These are phyloP conservation scores for Aspergillus terreus DNA, from an alignment of 2,329 filamentous ascomycete genomes.

Conservation along the genomic window DNA sequence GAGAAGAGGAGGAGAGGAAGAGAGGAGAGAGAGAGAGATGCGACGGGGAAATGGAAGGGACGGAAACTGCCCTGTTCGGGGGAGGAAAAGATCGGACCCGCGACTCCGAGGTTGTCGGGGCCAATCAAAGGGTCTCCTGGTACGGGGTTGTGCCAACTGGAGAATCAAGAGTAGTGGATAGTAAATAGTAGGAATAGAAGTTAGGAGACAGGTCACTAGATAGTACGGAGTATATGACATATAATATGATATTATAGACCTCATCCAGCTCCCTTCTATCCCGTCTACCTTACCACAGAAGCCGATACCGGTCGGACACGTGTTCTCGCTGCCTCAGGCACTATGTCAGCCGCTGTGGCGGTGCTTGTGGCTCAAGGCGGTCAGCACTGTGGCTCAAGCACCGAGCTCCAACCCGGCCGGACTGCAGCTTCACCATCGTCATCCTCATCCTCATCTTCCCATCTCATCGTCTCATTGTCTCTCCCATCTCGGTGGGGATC, in stretches of 20 bases:
- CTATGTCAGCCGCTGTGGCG: neutral
- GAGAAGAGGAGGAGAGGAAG: slow-evolving; percentile 5
- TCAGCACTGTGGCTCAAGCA: slow-evolving; percentile 11
- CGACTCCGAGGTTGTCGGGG: slow-evolving; percentile 28
- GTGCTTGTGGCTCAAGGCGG: neutral
- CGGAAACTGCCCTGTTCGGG: slow-evolving; percentile 16
- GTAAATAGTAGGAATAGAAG: no score
- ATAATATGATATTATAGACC: neutral
- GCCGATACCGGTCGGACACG: neutral
- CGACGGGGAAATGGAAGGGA: slow-evolving; percentile 28
- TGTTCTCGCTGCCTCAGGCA: slow-evolving; percentile 13
- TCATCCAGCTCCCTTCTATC: neutral
- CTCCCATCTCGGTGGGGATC: neutral
- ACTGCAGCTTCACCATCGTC: slow-evolving; percentile 4
- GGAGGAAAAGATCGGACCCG: slow-evolving; percentile 17
- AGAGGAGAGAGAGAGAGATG: slow-evolving; percentile 14
- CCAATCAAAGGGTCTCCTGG: neutral
- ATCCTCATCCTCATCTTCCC: slow-evolving; percentile 6
- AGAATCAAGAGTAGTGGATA: no score
- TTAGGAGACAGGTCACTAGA: no score
- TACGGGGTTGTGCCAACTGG: no score
- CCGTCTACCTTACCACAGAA: neutral
- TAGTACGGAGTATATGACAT: neutral
- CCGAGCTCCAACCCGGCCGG: slow-evolving; percentile 10
- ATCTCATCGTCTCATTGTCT: neutral